Percentiles rank a stretch among this genome's conserved stretches.
Evolutionary conservation across 2,329 filamentous ascomycete species (phyloP).

Genomic region (Cercospora zeina): DNA sequence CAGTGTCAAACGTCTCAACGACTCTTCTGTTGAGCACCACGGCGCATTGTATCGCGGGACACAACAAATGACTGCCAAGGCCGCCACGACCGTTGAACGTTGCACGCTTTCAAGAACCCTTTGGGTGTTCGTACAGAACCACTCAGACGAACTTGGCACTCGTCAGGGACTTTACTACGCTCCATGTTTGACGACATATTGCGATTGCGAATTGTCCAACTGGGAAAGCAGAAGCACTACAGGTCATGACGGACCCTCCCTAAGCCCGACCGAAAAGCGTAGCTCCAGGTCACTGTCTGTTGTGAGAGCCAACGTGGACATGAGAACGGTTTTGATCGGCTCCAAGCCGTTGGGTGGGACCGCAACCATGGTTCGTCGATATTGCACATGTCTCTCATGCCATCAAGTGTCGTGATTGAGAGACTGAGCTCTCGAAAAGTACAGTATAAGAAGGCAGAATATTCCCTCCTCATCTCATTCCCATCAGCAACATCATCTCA

Average conservation of each 20-base stretch:
- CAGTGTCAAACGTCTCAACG: not conserved
- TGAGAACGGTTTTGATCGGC: not conserved
- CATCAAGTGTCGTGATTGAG: not conserved
- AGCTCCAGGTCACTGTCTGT: not conserved
- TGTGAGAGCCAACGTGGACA: not conserved
- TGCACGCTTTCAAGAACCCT: not conserved
- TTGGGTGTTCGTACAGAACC: not conserved
- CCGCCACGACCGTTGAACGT: slow-evolving; percentile 3
- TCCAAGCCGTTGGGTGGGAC: not conserved
- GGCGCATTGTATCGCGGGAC: not conserved
- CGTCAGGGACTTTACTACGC: not conserved
- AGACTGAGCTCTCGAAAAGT: not conserved
- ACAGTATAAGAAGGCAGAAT: not conserved
- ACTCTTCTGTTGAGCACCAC: not conserved
- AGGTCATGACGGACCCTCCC: not conserved
- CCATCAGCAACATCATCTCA: slow-evolving; percentile 6
- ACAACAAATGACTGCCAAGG: not conserved
- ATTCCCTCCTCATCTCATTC: not conserved
- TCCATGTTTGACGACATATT: not conserved
- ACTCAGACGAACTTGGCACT: no score
- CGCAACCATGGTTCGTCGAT: slow-evolving; percentile 1
- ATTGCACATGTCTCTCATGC: slow-evolving; percentile 7
- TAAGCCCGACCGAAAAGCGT: not conserved
- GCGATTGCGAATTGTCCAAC: not conserved
- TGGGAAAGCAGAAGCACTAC: not conserved